Evolutionary conservation across 495 filamentous ascomycete genomes (phyloP).

Genomic region (Polyplosphaeria fusca): DNA sequence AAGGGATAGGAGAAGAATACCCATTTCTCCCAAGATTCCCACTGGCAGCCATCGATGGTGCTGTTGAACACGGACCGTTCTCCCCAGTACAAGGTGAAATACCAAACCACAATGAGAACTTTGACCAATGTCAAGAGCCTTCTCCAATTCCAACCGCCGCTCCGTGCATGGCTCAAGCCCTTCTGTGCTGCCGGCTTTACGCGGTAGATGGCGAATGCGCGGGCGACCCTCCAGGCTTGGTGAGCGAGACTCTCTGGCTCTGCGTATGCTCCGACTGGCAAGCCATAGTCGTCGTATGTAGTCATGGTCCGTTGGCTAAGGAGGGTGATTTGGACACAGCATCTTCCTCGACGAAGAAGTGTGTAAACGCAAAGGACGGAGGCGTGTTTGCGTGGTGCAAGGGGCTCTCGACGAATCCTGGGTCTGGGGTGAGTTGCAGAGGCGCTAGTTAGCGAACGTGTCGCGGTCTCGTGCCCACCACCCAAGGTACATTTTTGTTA

Average conservation of each 20-base stretch:
- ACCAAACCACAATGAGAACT: slow-evolving; percentile 66
- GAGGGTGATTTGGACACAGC: slow-evolving; percentile 15
- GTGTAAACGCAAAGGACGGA: no score
- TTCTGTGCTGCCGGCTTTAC: slow-evolving; percentile 8
- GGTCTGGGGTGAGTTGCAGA: no score
- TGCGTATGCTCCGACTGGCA: slow-evolving; percentile 31
- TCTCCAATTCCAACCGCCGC: slow-evolving; percentile 20
- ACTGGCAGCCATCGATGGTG: slow-evolving; percentile 67
- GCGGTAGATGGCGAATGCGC: slow-evolving; percentile 21
- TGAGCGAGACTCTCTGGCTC: slow-evolving; percentile 24
- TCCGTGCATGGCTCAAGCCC: background rate
- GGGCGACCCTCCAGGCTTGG: slow-evolving; percentile 15
- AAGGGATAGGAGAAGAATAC: no score
- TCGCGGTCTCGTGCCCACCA: no score
- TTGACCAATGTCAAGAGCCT: slow-evolving; percentile 38
- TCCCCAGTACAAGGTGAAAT: slow-evolving; percentile 80
- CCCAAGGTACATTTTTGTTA: no score
- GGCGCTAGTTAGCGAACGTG: no score
- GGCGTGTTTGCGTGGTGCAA: no score
- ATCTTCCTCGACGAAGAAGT: slow-evolving; percentile 12
- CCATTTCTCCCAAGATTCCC: slow-evolving; percentile 90
- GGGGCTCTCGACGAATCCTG: no score
- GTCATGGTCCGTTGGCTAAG: slow-evolving; percentile 21
- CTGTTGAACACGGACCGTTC: slow-evolving; percentile 73
- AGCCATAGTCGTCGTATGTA: slow-evolving; percentile 32